Evolutionary conservation across 352 stramenopile genomes (phyloP).

Genomic region (Globisporangium uncinulatum): DNA sequence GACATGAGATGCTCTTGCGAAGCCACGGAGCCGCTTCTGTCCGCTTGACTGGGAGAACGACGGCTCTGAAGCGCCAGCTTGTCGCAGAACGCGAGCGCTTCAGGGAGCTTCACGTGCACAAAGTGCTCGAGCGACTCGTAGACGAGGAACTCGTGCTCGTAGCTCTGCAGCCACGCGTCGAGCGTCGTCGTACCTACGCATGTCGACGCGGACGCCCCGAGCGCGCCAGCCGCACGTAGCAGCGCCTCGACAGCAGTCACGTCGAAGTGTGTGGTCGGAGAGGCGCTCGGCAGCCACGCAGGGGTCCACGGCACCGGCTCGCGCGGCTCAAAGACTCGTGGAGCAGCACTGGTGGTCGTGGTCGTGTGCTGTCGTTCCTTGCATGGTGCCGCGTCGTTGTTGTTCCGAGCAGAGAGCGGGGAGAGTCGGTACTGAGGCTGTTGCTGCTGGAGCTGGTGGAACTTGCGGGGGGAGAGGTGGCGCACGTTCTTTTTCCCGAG

Average conservation of each 20-base stretch:
- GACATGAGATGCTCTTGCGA: not conserved
- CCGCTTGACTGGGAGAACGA: not conserved
- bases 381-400: not conserved
- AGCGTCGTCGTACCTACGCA: slow-evolving; percentile 20
- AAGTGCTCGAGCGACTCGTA: slow-evolving; percentile 51
- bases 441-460: slow-evolving; percentile 35
- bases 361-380: not conserved
- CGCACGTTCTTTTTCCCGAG: slow-evolving; percentile 11
- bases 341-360: not conserved
- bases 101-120: slow-evolving; percentile 38
- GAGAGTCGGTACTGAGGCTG: slow-evolving; percentile 18
- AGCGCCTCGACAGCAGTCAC: slow-evolving; percentile 6
- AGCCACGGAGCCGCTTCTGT: too few species aligned
- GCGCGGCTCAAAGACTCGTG: not conserved
- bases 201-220: slow-evolving; percentile 3
- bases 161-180: slow-evolving; percentile 36
- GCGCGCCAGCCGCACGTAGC: slow-evolving; percentile 3
- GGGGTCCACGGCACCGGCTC: slow-evolving; percentile 27
- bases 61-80: slow-evolving; percentile 30
- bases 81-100: slow-evolving; percentile 35
- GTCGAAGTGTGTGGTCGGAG: not conserved
- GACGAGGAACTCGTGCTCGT: slow-evolving; percentile 35
- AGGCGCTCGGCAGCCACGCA: slow-evolving; percentile 15
- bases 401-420: slow-evolving; percentile 13
- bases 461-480: slow-evolving; percentile 41